These are phyloP conservation scores for Fomitopsis pinicola DNA, from an alignment of 1,284 basidiomycete species.

Conservation along the genomic window DNA sequence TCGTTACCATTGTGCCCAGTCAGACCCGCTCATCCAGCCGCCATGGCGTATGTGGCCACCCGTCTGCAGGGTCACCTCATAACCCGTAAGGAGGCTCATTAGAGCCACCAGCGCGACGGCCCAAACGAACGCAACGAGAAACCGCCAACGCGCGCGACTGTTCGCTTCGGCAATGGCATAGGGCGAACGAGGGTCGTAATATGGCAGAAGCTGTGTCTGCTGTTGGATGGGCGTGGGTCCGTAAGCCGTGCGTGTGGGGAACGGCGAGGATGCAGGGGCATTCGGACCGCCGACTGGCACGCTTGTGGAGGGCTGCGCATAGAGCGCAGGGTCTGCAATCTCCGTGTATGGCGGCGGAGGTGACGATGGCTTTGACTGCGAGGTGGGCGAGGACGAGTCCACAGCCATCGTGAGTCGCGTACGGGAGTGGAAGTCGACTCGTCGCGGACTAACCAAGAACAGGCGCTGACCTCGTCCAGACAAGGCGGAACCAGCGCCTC, in stretches of 20 bases:
- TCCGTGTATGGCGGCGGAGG: constrained; percentile 27
- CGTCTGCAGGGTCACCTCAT: constrained; percentile 20
- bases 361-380: constrained; percentile 18
- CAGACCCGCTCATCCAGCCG: constrained; percentile 3
- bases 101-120: constrained; percentile 22
- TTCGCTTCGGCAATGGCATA: constrained; percentile 25
- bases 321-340: constrained; percentile 8
- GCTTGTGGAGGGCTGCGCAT: constrained; percentile 8
- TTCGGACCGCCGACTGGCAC: constrained; percentile 8
- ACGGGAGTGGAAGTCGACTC: not conserved
- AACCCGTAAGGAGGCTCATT: constrained; percentile 21
- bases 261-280: constrained; percentile 10
- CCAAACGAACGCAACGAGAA: constrained; percentile 26
- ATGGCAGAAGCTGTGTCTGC: constrained; percentile 26
- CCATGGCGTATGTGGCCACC: constrained; percentile 5
- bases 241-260: constrained; percentile 20
- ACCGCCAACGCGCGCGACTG: constrained; percentile 26
- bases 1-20: not conserved
- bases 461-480: not conserved
- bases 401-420: not conserved
- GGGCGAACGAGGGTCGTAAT: constrained; percentile 29
- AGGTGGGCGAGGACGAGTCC: constrained; percentile 7
- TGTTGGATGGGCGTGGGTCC: constrained; percentile 29
- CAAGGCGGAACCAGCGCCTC: not conserved
- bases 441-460: not conserved